These are phyloP conservation scores for Astrocystis sublimbata DNA, from an alignment of 495 filamentous ascomycete species.

Conservation along the genomic window DNA sequence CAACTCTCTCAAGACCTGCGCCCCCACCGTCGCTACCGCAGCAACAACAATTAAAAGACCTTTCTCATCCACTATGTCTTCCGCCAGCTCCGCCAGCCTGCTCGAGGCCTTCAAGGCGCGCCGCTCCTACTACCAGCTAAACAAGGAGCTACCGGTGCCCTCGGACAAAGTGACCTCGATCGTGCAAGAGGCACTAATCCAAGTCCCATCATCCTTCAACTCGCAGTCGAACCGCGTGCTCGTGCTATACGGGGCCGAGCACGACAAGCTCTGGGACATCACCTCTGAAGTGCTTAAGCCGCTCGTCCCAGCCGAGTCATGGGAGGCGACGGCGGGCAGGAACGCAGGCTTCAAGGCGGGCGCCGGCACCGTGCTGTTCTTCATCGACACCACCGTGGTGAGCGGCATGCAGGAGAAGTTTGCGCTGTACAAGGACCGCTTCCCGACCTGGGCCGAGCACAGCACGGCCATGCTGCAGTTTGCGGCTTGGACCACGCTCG, in stretches of 20 bases:
- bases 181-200: slow-evolving; percentile 52
- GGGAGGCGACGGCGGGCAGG: slow-evolving; percentile 46
- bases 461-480: slow-evolving; percentile 68
- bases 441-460: slow-evolving; percentile 64
- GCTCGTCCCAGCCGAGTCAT: slow-evolving; percentile 57
- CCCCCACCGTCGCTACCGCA: slow-evolving; percentile 20
- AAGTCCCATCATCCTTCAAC: slow-evolving; percentile 66
- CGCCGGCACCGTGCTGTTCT: slow-evolving; percentile 68
- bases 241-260: slow-evolving; percentile 62
- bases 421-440: slow-evolving; percentile 60
- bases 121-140: slow-evolving; percentile 61
- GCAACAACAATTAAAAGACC: no score
- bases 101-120: slow-evolving; percentile 56
- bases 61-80: slow-evolving; percentile 31
- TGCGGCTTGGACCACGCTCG: slow-evolving; percentile 64
- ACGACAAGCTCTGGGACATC: slow-evolving; percentile 66
- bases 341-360: slow-evolving; percentile 55
- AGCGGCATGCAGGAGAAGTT: slow-evolving; percentile 53
- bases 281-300: slow-evolving; percentile 54
- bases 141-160: slow-evolving; percentile 55
- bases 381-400: slow-evolving; percentile 58
- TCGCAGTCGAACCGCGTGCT: slow-evolving; percentile 63
- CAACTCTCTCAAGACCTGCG: slow-evolving; percentile 8
- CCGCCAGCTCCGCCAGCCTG: slow-evolving; percentile 35
- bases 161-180: slow-evolving; percentile 57